Evolutionary conservation across 371 early-diverging fungal genomes (phyloP).

Genomic region (Mucor irregularis): DNA sequence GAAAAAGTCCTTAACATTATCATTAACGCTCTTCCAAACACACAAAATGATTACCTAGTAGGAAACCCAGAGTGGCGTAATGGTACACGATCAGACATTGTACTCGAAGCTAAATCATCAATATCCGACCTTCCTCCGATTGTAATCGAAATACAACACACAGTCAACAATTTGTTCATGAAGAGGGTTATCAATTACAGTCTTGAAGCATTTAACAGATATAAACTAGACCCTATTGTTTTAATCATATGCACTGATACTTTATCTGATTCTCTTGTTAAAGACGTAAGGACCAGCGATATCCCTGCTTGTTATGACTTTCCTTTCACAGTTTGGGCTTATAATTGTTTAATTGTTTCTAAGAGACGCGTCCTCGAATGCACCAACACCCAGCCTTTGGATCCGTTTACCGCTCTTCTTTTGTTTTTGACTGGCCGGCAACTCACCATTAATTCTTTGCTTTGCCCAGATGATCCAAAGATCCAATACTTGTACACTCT

Average conservation of each 20-base stretch:
- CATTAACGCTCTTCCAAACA: no score
- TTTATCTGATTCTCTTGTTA: slow-evolving; percentile 16
- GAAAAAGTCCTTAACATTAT: no score
- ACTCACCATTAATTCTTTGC: slow-evolving; percentile 6
- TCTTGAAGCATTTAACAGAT: slow-evolving; percentile 17
- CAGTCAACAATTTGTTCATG: slow-evolving; percentile 5
- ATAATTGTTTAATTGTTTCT: slow-evolving; percentile 16
- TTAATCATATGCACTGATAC: slow-evolving; percentile 8
- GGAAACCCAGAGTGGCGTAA: no score
- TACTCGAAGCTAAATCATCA: slow-evolving; percentile 16
- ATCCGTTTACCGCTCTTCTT: slow-evolving; percentile 18
- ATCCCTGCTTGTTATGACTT: slow-evolving; percentile 17
- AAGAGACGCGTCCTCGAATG: slow-evolving; percentile 14
- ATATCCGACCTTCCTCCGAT: slow-evolving; percentile 8
- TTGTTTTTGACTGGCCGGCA: slow-evolving; percentile 13
- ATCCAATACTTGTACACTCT: slow-evolving; percentile 22
- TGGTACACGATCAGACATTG: no score
- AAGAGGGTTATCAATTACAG: slow-evolving; percentile 17
- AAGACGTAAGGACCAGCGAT: slow-evolving; percentile 12
- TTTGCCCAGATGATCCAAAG: slow-evolving; percentile 22
- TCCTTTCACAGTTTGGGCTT: slow-evolving; percentile 21
- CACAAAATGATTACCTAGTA: no score
- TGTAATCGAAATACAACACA: slow-evolving; percentile 17
- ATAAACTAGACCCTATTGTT: slow-evolving; percentile 13
- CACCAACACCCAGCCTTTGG: slow-evolving; percentile 11